Percentiles rank a stretch among this genome's conserved stretches.
Conservation (phyloP, 2,329 filamentous ascomycete genomes). For the Aquanectria penicillioides region DNA sequence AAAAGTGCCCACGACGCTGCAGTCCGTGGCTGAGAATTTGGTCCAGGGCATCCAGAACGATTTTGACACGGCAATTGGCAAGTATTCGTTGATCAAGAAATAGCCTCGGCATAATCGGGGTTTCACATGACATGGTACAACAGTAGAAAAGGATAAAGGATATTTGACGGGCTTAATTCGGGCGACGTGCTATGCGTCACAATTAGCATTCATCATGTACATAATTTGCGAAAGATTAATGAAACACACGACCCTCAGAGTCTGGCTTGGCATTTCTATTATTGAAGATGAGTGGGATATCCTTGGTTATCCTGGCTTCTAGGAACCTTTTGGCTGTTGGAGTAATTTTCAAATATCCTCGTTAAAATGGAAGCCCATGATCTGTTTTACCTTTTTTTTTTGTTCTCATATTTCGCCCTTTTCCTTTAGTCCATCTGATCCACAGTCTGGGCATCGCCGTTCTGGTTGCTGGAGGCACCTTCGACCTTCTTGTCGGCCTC, state of each 20-base stretch:
- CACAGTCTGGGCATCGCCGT: slow-evolving; percentile 42
- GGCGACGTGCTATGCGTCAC: not conserved
- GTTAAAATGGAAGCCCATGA: too few relatives aligned
- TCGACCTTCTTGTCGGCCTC: slow-evolving; percentile 56
- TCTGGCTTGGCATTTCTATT: not conserved
- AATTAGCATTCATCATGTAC: too few relatives aligned
- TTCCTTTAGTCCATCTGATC: slow-evolving; percentile 46
- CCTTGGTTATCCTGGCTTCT: not conserved
- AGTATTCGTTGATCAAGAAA: slow-evolving; percentile 35
- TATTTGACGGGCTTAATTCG: not conserved
- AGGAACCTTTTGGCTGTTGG: too few relatives aligned
- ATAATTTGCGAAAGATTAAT: not conserved
- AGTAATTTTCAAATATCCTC: too few relatives aligned
- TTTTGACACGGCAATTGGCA: slow-evolving; percentile 51
- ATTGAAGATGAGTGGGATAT: not conserved
- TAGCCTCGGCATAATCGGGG: not conserved
- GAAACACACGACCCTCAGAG: not conserved
- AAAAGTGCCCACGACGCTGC: slow-evolving; percentile 51
- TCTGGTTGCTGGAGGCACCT: slow-evolving; percentile 30
- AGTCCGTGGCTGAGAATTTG: slow-evolving; percentile 46
- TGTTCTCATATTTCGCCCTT: not conserved
- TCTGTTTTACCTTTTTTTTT: slow-evolving; percentile 9
- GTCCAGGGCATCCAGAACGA: slow-evolving; percentile 49
- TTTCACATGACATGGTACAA: not conserved
- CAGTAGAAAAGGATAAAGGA: not conserved